These are phyloP conservation scores for Claviceps maximensis DNA, from an alignment of 2,329 filamentous ascomycete genomes.

Conservation along the genomic window DNA sequence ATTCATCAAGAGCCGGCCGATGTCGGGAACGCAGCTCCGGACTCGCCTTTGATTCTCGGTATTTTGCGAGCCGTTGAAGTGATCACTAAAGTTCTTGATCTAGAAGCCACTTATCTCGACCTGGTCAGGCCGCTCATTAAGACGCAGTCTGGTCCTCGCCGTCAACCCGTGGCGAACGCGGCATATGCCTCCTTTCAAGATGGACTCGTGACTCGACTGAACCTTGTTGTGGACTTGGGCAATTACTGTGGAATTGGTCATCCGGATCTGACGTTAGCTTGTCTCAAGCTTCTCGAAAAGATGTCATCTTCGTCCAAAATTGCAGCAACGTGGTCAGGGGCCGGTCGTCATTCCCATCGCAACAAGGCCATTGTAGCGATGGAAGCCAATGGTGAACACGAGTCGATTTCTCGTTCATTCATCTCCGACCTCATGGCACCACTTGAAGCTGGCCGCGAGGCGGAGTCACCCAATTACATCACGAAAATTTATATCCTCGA, in stretches of 20 bases:
- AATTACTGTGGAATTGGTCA: constrained; percentile 79
- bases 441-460: constrained; percentile 61
- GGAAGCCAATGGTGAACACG: constrained; percentile 65
- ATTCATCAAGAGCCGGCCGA: constrained; percentile 64
- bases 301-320: constrained; percentile 75
- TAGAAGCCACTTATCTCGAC: constrained; percentile 85
- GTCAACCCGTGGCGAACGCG: constrained; percentile 48
- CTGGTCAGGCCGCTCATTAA: constrained; percentile 72
- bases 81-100: constrained; percentile 67
- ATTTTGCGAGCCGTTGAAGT: constrained; percentile 73
- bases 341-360: constrained; percentile 49
- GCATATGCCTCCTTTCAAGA: constrained; percentile 87
- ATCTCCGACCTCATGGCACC: constrained; percentile 52
- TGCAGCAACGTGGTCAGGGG: constrained; percentile 52
- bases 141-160: constrained; percentile 44
- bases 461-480: constrained; percentile 58
- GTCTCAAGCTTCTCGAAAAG: constrained; percentile 71
- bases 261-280: constrained; percentile 64
- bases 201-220: constrained; percentile 68
- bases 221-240: constrained; percentile 68
- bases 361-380: constrained; percentile 84
- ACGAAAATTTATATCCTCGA: constrained; percentile 77
- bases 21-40: constrained; percentile 57
- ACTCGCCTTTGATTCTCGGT: constrained; percentile 70
- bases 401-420: constrained; percentile 65